These are phyloP conservation scores for Xylaria castorea DNA, from an alignment of 495 filamentous ascomycete species.

Conservation along the genomic window DNA sequence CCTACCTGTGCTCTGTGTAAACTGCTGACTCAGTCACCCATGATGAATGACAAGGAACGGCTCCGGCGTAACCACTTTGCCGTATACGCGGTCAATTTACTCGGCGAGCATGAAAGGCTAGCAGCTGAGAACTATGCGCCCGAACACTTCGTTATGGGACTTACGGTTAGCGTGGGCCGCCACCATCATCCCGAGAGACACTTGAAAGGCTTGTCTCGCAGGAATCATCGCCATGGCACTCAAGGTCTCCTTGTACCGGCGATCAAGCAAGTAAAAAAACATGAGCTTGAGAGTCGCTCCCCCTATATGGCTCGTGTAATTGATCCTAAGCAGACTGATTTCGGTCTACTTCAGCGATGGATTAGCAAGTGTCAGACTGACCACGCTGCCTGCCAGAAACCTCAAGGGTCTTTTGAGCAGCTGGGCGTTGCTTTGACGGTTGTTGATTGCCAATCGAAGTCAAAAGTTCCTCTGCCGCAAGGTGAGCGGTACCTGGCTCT, in stretches of 20 bases:
- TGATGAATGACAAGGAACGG: not conserved
- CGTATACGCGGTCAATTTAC: slow-evolving; percentile 1
- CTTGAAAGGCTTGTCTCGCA: not conserved
- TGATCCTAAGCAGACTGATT: slow-evolving; percentile 3
- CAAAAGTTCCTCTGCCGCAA: not conserved
- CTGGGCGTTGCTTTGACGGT: not conserved
- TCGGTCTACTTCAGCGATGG: slow-evolving; percentile 5
- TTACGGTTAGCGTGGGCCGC: not conserved
- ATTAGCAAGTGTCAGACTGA: not conserved
- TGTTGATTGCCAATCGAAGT: not conserved
- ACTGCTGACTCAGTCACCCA: not conserved
- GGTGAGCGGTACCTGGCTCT: slow-evolving; percentile 5
- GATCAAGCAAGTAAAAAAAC: not conserved
- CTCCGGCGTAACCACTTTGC: not conserved
- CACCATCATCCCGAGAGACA: not conserved
- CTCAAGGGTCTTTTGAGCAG: not conserved
- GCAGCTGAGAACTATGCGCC: not conserved
- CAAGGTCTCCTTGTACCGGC: not conserved
- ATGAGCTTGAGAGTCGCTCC: not conserved
- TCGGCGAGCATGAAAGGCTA: not conserved
- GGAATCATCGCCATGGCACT: slow-evolving; percentile 3
- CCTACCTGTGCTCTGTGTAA: not conserved
- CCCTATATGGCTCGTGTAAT: slow-evolving; percentile 5
- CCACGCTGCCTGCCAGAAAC: not conserved
- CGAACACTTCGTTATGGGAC: not conserved